A percentile compares a stretch with the other conserved stretches of the same genome.
phyloP scores from a whole-genome alignment of 257 asterid genomes.

The Scutellaria galericulata region DNA sequence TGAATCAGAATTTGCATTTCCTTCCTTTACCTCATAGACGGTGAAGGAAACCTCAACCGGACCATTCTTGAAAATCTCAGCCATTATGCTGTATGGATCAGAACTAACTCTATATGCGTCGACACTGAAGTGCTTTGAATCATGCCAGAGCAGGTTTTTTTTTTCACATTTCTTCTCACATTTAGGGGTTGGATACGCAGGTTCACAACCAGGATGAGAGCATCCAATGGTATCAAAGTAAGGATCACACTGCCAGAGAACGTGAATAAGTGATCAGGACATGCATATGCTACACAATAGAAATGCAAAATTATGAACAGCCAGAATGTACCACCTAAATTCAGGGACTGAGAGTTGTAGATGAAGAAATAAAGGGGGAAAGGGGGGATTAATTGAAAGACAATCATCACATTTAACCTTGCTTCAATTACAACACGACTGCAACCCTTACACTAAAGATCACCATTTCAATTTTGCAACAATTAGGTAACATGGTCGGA shows the following conservation, averaged over 20 bases:
- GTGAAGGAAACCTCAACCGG: constrained; percentile 96
- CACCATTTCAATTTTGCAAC: not conserved
- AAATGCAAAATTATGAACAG: constrained; percentile 25
- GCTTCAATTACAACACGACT: too few species aligned
- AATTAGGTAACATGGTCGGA: too few species aligned
- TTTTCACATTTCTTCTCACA: constrained; percentile 69
- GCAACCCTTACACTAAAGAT: too few species aligned
- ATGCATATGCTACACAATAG: constrained; percentile 20
- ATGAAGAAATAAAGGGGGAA: not conserved
- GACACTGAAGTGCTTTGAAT: constrained; percentile 75
- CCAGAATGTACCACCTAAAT: constrained; percentile 5
- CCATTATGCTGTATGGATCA: constrained; percentile 85
- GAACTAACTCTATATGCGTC: constrained; percentile 61
- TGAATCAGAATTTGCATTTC: constrained; percentile 10
- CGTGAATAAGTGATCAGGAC: constrained; percentile 15
- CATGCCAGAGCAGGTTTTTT: constrained; percentile 69
- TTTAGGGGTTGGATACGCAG: constrained; percentile 84
- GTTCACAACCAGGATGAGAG: constrained; percentile 98
- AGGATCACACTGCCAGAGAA: constrained; percentile 85
- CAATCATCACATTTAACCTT: too few species aligned
- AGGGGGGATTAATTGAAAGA: too few species aligned
- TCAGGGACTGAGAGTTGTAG: constrained; percentile 7
- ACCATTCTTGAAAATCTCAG: constrained; percentile 79
- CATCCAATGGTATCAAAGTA: constrained; percentile 89
- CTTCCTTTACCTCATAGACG: constrained; percentile 79